Evolutionary conservation across 2,329 filamentous ascomycete genomes (phyloP), one percentile per base, ranked within the genome.

Genomic region (Phialophora expanda): DNA sequence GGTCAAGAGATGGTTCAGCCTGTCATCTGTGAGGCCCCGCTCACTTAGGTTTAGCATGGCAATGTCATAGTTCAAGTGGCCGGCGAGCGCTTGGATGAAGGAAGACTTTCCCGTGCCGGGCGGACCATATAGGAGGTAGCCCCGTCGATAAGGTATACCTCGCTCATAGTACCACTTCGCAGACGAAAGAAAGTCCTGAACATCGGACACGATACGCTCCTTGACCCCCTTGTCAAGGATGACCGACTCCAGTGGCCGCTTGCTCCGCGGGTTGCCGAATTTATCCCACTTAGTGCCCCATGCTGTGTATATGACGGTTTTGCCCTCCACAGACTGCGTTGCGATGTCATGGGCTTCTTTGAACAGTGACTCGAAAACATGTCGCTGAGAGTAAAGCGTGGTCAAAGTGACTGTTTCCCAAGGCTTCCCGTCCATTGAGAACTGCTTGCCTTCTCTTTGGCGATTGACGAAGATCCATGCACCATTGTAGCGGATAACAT

Each of bases 371-470:
- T 96, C 91, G 74, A 99, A 97, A 14, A 98, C 86, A 72, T 94
- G 87, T 2, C 93, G 90, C 72, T 97, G 90, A 56, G 91, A 86
- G 82, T 96, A 98, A 12, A 99, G 84, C 0, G 95, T 94, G 2
- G 94, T 98, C 66, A 99, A 81, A 65, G 92, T 95, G 56, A 99
- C 86, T 0, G 93, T 96, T 80, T 99, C 95, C 82, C 97, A 96
- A 0, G 95, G 95, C 72, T 92, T 90, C 64, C 94, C 95, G 74
- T 94, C 85, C 69, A 87, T 91, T 0, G 91, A 89, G 44, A 71
- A 70, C 48, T 71, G 70, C 34, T 71, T 71, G 2, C 70, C 67
- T 76, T 96, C 92, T 71, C 96, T 92, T 76, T 96, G 89, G 61
- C 95, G 85, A 73, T 90, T 90, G 69, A 99, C 92, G 1, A 90